Percentiles rank a stretch among this genome's conserved stretches.
Evolutionary conservation across 2,329 filamentous ascomycete species (phyloP).

Genomic region (Trichoderma brevicompactum): DNA sequence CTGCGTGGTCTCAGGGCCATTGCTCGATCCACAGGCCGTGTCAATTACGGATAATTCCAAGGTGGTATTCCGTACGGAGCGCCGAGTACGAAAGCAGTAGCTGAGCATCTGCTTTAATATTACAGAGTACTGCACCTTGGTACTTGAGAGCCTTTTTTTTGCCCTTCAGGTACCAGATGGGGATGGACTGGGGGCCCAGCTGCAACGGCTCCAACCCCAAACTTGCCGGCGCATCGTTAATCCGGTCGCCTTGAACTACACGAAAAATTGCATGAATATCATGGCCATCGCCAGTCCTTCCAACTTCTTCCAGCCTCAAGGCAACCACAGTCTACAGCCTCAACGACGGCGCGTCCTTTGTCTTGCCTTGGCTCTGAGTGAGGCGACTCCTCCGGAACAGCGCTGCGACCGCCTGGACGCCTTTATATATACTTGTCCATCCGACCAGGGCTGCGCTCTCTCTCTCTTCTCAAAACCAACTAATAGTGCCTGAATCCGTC

Average conservation of each 20-base stretch:
- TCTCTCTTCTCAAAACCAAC: slow-evolving; percentile 4
- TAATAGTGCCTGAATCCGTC: slow-evolving; percentile 15
- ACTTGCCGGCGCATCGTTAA: slow-evolving; percentile 21
- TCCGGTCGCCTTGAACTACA: slow-evolving; percentile 27
- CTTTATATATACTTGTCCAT: neutral
- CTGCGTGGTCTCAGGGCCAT: neutral
- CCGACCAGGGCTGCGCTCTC: slow-evolving; percentile 4
- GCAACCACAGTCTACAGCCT: slow-evolving; percentile 3
- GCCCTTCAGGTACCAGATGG: neutral
- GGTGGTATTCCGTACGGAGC: slow-evolving; percentile 21
- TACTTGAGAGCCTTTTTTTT: too few species aligned
- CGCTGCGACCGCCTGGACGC: slow-evolving; percentile 17
- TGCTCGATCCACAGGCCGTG: neutral
- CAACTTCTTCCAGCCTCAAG: slow-evolving; percentile 21
- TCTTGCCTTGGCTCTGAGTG: slow-evolving; percentile 19
- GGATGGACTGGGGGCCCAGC: neutral
- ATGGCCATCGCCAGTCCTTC: slow-evolving; percentile 22
- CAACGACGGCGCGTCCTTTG: slow-evolving; percentile 3
- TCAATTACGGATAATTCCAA: slow-evolving; percentile 24
- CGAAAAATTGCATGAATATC: slow-evolving; percentile 29
- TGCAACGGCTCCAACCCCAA: slow-evolving; percentile 3
- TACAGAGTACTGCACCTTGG: too few species aligned
- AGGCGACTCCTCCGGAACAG: slow-evolving; percentile 22
- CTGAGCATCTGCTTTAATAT: neutral
- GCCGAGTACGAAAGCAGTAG: slow-evolving; percentile 21